A percentile compares a stretch with the other conserved stretches of the same genome.
Evolutionary conservation across 352 stramenopile genomes (phyloP).

Genomic region (Pythium coloratum): DNA sequence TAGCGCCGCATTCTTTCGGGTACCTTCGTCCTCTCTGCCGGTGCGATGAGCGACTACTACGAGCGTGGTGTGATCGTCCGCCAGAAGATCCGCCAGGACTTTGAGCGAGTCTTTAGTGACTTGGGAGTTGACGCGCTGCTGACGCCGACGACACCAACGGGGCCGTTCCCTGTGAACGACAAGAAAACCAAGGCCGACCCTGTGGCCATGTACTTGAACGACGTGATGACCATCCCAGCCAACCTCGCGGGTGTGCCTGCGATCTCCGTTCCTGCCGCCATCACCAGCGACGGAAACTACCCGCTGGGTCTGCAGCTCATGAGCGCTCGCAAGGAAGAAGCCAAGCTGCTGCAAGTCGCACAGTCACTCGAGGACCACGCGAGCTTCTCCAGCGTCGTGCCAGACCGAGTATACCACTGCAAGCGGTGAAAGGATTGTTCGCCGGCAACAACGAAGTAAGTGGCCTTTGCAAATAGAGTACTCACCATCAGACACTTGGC

Average conservation of each 20-base stretch:
- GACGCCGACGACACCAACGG: conserved; percentile 83
- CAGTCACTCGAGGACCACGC: conserved; percentile 63
- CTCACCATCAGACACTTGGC: not conserved
- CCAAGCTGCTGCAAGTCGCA: conserved; percentile 59
- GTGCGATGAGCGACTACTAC: conserved; percentile 90
- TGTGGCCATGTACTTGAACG: conserved; percentile 89
- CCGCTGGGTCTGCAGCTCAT: conserved; percentile 85
- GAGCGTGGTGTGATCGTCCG: conserved; percentile 81
- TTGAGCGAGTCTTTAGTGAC: conserved; percentile 52
- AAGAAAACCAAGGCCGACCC: conserved; percentile 64
- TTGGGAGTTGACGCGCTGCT: conserved; percentile 83
- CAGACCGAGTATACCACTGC: conserved; percentile 50
- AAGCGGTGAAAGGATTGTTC: conserved; percentile 20
- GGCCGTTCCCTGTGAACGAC: conserved; percentile 67
- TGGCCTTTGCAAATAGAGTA: conserved; percentile 8
- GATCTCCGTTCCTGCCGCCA: conserved; percentile 73
- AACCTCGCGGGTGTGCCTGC: conserved; percentile 88
- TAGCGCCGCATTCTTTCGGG: conserved; percentile 89
- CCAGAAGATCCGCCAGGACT: conserved; percentile 78
- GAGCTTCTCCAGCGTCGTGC: conserved; percentile 45
- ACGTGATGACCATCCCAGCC: conserved; percentile 91
- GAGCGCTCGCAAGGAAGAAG: conserved; percentile 59
- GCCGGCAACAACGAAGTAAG: not conserved
- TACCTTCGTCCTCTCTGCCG: conserved; percentile 89
- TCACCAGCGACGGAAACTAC: conserved; percentile 54